Percentiles rank a stretch among this genome's conserved stretches.
These are phyloP conservation scores for Candida silvatica DNA, from an alignment of 805 yeast species.

Conservation along the genomic window DNA sequence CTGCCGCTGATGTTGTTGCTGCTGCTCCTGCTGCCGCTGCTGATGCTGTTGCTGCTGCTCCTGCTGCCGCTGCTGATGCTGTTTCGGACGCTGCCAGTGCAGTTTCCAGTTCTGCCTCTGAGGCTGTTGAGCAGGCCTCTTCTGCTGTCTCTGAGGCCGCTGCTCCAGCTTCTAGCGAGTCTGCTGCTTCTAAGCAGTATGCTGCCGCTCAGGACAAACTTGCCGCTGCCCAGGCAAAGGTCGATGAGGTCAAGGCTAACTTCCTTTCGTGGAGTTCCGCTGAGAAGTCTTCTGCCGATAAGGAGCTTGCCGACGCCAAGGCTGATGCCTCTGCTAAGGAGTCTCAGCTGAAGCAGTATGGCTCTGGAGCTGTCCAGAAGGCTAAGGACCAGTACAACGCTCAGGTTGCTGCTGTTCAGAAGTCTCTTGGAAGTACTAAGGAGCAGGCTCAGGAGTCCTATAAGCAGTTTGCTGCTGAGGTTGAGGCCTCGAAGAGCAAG, in stretches of 20 bases:
- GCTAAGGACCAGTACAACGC: constrained; percentile 18
- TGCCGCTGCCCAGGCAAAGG: constrained; percentile 16
- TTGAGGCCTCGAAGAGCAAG: constrained; percentile 17
- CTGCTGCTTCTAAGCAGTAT: neutral
- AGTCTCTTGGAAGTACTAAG: constrained; percentile 1
- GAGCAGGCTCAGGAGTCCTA: constrained; percentile 1
- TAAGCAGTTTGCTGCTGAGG: constrained; percentile 2
- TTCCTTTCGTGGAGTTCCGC: constrained; percentile 28
- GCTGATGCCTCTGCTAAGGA: neutral
- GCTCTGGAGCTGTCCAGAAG: constrained; percentile 16
- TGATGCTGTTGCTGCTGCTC: neutral
- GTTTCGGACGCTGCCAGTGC: neutral
- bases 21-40: neutral
- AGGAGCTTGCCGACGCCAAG: constrained; percentile 1
- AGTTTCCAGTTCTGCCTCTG: neutral
- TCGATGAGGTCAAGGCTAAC: constrained; percentile 22
- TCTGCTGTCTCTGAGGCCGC: neutral
- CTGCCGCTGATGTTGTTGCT: neutral
- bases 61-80: constrained; percentile 1
- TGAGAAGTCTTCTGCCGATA: neutral
- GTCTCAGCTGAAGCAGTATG: constrained; percentile 21
- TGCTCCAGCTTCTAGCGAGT: neutral
- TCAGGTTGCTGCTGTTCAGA: neutral
- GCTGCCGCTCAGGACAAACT: neutral
- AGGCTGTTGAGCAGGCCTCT: neutral